Evolutionary conservation across 1,284 basidiomycete genomes (phyloP).

Genomic region (Malassezia caprae): DNA sequence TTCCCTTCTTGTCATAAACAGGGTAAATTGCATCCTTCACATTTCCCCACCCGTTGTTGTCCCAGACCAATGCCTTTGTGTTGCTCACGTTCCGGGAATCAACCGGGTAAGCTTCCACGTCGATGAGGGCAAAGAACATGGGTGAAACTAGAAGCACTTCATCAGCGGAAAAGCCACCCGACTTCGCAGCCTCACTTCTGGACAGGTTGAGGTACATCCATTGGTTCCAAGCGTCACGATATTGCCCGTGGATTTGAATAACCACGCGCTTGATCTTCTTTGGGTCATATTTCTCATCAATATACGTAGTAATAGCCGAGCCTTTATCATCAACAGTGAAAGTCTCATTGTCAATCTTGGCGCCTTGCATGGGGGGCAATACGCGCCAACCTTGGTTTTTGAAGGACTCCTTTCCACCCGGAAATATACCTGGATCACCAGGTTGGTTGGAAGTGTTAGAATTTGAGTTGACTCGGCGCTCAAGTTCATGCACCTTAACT

Average conservation of each 20-base stretch:
- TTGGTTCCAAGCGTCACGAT: slow-evolving; percentile 40
- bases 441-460: slow-evolving; percentile 1
- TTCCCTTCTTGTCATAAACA: neutral
- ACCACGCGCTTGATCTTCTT: slow-evolving; percentile 32
- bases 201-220: slow-evolving; percentile 35
- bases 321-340: slow-evolving; percentile 21
- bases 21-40: slow-evolving; percentile 26
- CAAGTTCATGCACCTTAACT: neutral
- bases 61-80: slow-evolving; percentile 12
- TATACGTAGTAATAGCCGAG: slow-evolving; percentile 25
- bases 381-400: slow-evolving; percentile 1
- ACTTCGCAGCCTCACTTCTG: slow-evolving; percentile 9
- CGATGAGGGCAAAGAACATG: slow-evolving; percentile 28
- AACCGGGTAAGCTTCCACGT: slow-evolving; percentile 27
- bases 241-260: slow-evolving; percentile 38
- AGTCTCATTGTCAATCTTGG: slow-evolving; percentile 30
- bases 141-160: slow-evolving; percentile 38
- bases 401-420: neutral
- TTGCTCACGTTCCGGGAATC: slow-evolving; percentile 11
- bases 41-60: slow-evolving; percentile 30
- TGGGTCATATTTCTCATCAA: slow-evolving; percentile 24
- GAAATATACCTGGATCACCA: neutral
- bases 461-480: neutral
- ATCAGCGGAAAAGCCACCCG: slow-evolving; percentile 23
- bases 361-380: slow-evolving; percentile 26